These are phyloP conservation scores for Fusarium tricinctum DNA, from an alignment of 2,329 filamentous ascomycete species.

Conservation along the genomic window DNA sequence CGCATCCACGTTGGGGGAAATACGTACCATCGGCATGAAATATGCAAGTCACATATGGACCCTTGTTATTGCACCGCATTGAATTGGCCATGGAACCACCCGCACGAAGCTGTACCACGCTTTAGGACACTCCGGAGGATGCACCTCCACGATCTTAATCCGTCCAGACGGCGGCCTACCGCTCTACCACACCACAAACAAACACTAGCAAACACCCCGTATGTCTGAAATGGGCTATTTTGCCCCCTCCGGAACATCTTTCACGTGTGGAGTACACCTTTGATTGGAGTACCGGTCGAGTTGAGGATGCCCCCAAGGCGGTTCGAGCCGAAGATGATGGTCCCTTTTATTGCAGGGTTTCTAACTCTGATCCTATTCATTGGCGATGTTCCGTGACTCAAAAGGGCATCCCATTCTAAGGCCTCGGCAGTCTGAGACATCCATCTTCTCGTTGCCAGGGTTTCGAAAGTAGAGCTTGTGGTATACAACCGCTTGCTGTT, in stretches of 20 bases:
- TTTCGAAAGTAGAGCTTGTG: not conserved
- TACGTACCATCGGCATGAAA: slow-evolving; percentile 3
- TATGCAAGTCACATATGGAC: slow-evolving; percentile 20
- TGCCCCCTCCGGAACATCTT: slow-evolving; percentile 23
- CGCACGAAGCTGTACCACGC: slow-evolving; percentile 23
- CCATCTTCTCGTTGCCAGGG: not conserved
- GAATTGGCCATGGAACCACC: slow-evolving; percentile 37
- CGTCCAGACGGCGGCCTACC: slow-evolving; percentile 15
- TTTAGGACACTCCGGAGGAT: slow-evolving; percentile 47
- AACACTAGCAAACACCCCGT: slow-evolving; percentile 34
- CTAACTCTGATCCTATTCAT: not conserved
- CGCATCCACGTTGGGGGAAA: not conserved
- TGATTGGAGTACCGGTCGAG: slow-evolving; percentile 33
- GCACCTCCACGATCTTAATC: slow-evolving; percentile 44
- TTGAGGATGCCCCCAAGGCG: slow-evolving; percentile 33
- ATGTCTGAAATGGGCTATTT: slow-evolving; percentile 30
- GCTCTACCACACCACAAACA: slow-evolving; percentile 14
- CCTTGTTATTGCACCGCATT: slow-evolving; percentile 22
- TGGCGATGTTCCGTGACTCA: slow-evolving; percentile 21
- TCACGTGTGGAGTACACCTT: slow-evolving; percentile 31
- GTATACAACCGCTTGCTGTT: not conserved
- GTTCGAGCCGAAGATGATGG: slow-evolving; percentile 42
- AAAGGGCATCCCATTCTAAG: slow-evolving; percentile 12
- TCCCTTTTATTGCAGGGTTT: slow-evolving; percentile 25
- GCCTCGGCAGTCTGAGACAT: slow-evolving; percentile 13